Conservation (phyloP, 106 monocot species). For the Acanthochlamys bracteata region DNA sequence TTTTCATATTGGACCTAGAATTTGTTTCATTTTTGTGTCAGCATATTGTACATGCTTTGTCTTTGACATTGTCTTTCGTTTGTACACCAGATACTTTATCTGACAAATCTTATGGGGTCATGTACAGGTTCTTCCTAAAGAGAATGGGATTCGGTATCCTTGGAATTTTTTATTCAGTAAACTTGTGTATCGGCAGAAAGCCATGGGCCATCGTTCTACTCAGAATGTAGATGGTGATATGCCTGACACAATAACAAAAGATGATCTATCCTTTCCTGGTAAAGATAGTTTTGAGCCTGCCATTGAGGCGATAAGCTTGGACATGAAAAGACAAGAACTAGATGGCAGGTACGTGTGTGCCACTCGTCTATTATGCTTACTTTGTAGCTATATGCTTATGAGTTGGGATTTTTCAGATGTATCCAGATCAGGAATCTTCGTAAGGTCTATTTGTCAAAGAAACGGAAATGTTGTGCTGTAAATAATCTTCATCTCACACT, state of each 20-base stretch:
- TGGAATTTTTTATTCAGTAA: conserved; percentile 65
- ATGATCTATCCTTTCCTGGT: conserved; percentile 11
- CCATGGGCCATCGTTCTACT: conserved; percentile 1
- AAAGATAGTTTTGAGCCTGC: conserved; percentile 23
- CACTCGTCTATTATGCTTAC: background rate
- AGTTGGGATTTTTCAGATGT: conserved; percentile 39
- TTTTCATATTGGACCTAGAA: too few species aligned
- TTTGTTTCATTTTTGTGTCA: too few species aligned
- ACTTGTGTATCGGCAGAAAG: conserved; percentile 25
- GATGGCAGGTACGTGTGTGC: conserved; percentile 35
- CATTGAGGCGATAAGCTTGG: conserved; percentile 49
- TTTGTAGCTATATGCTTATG: background rate
- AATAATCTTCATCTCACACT: conserved; percentile 69
- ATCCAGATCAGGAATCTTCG: conserved; percentile 65
- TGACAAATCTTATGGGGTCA: too few species aligned
- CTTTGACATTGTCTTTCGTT: too few species aligned
- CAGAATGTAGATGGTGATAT: conserved; percentile 12
- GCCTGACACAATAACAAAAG: conserved; percentile 11
- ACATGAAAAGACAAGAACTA: conserved; percentile 56
- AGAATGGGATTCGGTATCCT: conserved; percentile 55
- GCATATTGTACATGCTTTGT: too few species aligned
- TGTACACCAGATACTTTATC: too few species aligned
- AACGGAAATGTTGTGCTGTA: conserved; percentile 71
- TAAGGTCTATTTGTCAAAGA: conserved; percentile 58
- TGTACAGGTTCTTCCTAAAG: conserved; percentile 61